phyloP scores from a whole-genome alignment of 2,329 filamentous ascomycete genomes.

The Gyromitra esculenta region DNA sequence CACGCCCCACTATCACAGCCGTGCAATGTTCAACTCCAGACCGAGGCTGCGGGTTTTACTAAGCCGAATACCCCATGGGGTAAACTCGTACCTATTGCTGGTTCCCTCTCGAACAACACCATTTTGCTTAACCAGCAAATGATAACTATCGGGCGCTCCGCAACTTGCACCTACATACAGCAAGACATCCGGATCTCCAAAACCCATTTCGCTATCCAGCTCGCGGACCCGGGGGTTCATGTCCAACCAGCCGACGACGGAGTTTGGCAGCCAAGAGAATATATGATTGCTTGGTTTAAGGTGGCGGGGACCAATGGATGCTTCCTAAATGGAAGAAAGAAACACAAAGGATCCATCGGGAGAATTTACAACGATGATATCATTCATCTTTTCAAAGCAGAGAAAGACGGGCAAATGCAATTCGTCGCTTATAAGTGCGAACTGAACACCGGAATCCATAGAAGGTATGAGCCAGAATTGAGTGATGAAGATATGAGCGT shows the following conservation, averaged over 20 bases:
- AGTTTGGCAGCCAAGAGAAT: slow-evolving; percentile 47
- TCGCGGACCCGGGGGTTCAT: slow-evolving; percentile 47
- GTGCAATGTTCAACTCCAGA: slow-evolving; percentile 15
- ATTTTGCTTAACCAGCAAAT: slow-evolving; percentile 55
- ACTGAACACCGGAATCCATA: slow-evolving; percentile 52
- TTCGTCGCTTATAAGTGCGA: slow-evolving; percentile 56
- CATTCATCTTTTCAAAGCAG: slow-evolving; percentile 54
- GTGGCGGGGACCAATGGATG: slow-evolving; percentile 55
- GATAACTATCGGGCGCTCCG: slow-evolving; percentile 55
- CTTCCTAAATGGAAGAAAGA: slow-evolving; percentile 55
- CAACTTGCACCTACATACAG: slow-evolving; percentile 50
- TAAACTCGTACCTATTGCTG: slow-evolving; percentile 53
- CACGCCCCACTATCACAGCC: slow-evolving; percentile 34
- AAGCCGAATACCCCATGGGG: slow-evolving; percentile 55
- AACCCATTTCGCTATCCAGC: slow-evolving; percentile 55
- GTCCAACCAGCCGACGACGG: slow-evolving; percentile 44
- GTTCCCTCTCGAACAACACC: slow-evolving; percentile 47
- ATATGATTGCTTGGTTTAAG: slow-evolving; percentile 57
- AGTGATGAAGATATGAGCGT: slow-evolving; percentile 49
- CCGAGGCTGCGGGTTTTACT: slow-evolving; percentile 37
- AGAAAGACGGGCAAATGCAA: slow-evolving; percentile 52
- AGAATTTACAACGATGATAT: slow-evolving; percentile 56
- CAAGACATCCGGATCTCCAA: slow-evolving; percentile 56
- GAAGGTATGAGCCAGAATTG: slow-evolving; percentile 35
- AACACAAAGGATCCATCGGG: slow-evolving; percentile 51